Conservation (phyloP, 2,329 filamentous ascomycete genomes). For the Phoma sp. region DNA sequence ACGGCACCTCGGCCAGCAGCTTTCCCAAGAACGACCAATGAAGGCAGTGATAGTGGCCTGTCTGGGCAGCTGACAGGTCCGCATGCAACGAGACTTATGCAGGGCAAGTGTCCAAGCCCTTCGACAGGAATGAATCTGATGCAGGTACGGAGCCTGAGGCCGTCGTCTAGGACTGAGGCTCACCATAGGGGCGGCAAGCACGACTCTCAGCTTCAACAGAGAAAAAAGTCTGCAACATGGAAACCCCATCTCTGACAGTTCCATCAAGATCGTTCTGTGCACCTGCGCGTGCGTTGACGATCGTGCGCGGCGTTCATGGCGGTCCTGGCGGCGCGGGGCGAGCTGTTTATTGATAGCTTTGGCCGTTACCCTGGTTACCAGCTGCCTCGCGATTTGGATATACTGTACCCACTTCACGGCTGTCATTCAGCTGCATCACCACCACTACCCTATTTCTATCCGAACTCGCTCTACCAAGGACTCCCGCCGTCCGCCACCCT, state of each 20-base stretch:
- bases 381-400: slow-evolving; percentile 5
- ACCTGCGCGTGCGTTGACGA: slow-evolving; percentile 8
- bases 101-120: slow-evolving; percentile 18
- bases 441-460: slow-evolving; percentile 41
- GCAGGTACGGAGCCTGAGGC: slow-evolving; percentile 19
- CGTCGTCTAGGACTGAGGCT: neutral
- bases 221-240: neutral
- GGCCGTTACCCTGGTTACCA: too few species aligned
- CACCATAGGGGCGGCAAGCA: neutral
- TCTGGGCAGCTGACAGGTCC: slow-evolving; percentile 19
- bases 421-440: slow-evolving; percentile 18
- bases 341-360: too few species aligned
- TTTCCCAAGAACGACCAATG: slow-evolving; percentile 18
- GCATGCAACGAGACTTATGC: slow-evolving; percentile 22
- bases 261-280: neutral
- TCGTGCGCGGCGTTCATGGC: slow-evolving; percentile 19
- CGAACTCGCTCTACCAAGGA: slow-evolving; percentile 26
- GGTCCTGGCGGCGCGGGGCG: too few species aligned
- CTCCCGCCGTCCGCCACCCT: slow-evolving; percentile 30
- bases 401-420: slow-evolving; percentile 1
- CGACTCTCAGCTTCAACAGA: neutral
- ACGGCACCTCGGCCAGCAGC: neutral
- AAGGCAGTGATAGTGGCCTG: slow-evolving; percentile 15
- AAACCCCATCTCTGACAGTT: neutral
- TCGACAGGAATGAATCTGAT: slow-evolving; percentile 14